These are phyloP conservation scores for Teratosphaeria viscida DNA, from an alignment of 2,329 filamentous ascomycete species.

Conservation along the genomic window DNA sequence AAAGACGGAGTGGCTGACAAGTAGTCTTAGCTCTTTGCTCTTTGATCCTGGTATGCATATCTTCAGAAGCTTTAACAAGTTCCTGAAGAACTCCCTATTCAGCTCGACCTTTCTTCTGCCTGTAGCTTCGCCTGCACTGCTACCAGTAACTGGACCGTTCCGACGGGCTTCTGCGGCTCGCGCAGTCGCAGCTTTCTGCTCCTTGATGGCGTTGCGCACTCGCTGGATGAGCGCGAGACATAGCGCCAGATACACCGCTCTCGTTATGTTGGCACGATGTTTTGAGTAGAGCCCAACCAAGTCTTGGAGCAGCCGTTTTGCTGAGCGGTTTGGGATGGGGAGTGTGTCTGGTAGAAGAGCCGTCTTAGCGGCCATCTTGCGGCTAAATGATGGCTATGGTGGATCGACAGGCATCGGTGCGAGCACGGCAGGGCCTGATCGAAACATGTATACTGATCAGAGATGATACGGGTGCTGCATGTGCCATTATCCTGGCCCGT, in stretches of 20 bases:
- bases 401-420: background rate
- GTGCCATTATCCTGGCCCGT: background rate
- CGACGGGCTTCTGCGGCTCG: slow-evolving; percentile 52
- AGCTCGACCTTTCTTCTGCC: slow-evolving; percentile 74
- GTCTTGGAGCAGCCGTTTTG: slow-evolving; percentile 28
- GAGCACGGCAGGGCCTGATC: background rate
- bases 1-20: slow-evolving; percentile 89
- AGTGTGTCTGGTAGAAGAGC: background rate
- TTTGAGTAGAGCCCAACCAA: slow-evolving; percentile 64
- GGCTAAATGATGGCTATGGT: background rate
- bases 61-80: slow-evolving; percentile 63
- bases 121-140: slow-evolving; percentile 34
- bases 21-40: slow-evolving; percentile 75
- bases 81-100: slow-evolving; percentile 77
- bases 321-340: slow-evolving; percentile 20
- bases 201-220: slow-evolving; percentile 79
- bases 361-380: background rate
- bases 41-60: slow-evolving; percentile 87
- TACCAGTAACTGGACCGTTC: slow-evolving; percentile 14
- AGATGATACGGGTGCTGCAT: background rate
- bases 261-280: slow-evolving; percentile 72
- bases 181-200: slow-evolving; percentile 76
- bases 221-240: slow-evolving; percentile 74
- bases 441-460: background rate
- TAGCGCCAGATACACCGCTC: slow-evolving; percentile 72